phyloP scores from a whole-genome alignment of 2,329 filamentous ascomycete species.

The Pseudogymnoascus sp. region DNA sequence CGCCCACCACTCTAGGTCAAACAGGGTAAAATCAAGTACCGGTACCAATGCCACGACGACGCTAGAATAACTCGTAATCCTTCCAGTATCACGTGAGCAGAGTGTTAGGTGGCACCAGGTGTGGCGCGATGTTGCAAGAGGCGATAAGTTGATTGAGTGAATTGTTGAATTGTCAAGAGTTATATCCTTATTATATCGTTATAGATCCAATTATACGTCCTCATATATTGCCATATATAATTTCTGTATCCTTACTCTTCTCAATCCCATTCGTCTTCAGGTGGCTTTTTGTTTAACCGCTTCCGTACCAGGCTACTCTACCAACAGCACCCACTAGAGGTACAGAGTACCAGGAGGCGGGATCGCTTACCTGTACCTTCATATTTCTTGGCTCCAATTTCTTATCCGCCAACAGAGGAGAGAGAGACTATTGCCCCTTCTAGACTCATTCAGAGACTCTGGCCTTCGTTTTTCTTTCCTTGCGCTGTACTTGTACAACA shows the following conservation, averaged over 20 bases:
- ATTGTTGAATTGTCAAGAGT: neutral
- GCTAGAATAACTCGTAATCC: neutral
- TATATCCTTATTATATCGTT: neutral
- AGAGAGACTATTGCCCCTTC: neutral
- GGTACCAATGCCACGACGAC: neutral
- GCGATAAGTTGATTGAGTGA: neutral
- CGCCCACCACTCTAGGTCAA: neutral
- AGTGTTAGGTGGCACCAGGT: neutral
- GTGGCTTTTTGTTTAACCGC: neutral
- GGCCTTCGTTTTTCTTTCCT: neutral
- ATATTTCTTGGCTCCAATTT: slow-evolving; percentile 5
- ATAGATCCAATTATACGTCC: neutral
- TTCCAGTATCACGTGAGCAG: neutral
- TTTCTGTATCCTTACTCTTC: neutral
- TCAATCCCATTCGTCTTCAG: neutral
- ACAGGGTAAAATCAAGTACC: neutral
- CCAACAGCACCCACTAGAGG: neutral
- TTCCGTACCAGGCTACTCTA: neutral
- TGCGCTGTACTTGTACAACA: neutral
- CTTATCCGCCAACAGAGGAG: neutral
- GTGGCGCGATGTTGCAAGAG: neutral
- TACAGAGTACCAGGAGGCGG: neutral
- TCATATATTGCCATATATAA: neutral
- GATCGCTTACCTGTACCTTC: slow-evolving; percentile 3
- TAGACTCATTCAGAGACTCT: neutral